phyloP scores from a whole-genome alignment of 129 eudicot genomes.

The Helianthus tuberosus region DNA sequence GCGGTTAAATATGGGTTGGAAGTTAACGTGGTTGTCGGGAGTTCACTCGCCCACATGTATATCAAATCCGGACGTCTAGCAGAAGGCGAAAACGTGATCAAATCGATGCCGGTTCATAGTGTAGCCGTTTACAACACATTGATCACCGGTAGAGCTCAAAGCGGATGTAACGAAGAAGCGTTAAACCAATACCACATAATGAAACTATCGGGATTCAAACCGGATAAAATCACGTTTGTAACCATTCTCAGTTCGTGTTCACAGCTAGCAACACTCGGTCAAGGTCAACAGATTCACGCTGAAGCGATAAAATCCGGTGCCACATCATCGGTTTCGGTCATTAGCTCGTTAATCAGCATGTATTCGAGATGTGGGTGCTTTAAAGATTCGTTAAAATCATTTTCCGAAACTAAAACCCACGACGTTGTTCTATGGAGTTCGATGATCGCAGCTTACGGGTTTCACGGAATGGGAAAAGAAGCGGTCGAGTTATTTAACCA shows the following conservation, averaged over 20 bases:
- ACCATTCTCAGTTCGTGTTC: conserved; percentile 81
- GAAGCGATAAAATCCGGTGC: conserved; percentile 74
- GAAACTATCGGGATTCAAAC: conserved; percentile 71
- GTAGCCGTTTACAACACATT: conserved; percentile 73
- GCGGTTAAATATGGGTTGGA: conserved; percentile 57
- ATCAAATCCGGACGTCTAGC: conserved; percentile 70
- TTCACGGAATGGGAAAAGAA: conserved; percentile 81
- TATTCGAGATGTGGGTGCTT: conserved; percentile 87
- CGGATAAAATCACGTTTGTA: conserved; percentile 82
- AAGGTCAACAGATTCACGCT: conserved; percentile 91
- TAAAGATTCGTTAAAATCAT: conserved; percentile 66
- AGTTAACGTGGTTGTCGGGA: conserved; percentile 58
- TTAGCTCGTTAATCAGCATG: conserved; percentile 79
- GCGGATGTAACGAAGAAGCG: conserved; percentile 70
- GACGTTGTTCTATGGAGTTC: conserved; percentile 75
- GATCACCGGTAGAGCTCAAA: conserved; percentile 80
- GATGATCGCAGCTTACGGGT: conserved; percentile 82
- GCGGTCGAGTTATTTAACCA: conserved; percentile 56
- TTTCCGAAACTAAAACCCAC: conserved; percentile 46
- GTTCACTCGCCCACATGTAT: conserved; percentile 89
- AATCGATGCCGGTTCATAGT: conserved; percentile 59
- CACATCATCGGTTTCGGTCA: conserved; percentile 47
- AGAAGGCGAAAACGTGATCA: conserved; percentile 74
- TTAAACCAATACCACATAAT: conserved; percentile 57
- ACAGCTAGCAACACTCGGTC: conserved; percentile 87